These are phyloP conservation scores for Buxus sempervirens DNA, from an alignment of 164 flowering plant species.

Conservation along the genomic window DNA sequence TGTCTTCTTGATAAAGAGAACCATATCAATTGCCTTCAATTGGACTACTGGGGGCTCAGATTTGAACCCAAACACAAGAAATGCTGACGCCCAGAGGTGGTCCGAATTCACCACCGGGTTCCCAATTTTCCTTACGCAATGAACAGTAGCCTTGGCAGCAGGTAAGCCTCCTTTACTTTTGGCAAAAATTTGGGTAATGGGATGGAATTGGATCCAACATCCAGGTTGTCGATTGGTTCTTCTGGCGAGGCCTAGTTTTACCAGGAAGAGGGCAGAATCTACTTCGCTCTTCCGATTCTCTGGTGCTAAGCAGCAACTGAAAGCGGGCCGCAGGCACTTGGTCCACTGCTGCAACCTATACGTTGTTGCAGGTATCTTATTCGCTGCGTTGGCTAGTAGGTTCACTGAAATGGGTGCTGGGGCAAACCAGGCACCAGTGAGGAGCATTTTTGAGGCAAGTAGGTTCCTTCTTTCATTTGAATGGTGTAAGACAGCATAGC, in stretches of 20 bases:
- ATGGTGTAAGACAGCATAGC: slow-evolving; percentile 52
- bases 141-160: slow-evolving; percentile 64
- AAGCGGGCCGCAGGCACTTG: slow-evolving; percentile 35
- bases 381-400: slow-evolving; percentile 69
- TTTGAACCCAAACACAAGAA: slow-evolving; percentile 82
- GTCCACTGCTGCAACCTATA: slow-evolving; percentile 49
- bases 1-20: slow-evolving; percentile 60
- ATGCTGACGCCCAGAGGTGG: slow-evolving; percentile 85
- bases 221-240: slow-evolving; percentile 46
- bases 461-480: slow-evolving; percentile 36
- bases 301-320: slow-evolving; percentile 39
- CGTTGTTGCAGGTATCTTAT: slow-evolving; percentile 34
- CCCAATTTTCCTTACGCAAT: slow-evolving; percentile 52
- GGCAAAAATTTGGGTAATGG: slow-evolving; percentile 55
- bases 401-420: slow-evolving; percentile 62
- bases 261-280: slow-evolving; percentile 64
- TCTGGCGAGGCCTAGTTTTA: slow-evolving; percentile 72
- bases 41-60: slow-evolving; percentile 76
- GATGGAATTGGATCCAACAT: slow-evolving; percentile 66
- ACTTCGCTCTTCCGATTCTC: slow-evolving; percentile 56
- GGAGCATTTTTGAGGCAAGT: slow-evolving; percentile 68
- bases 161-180: slow-evolving; percentile 45
- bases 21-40: slow-evolving; percentile 66
- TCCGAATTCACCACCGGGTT: slow-evolving; percentile 48
- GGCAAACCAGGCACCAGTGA: slow-evolving; percentile 86